phyloP scores from a whole-genome alignment of 768 basidiomycete genomes.

The Tylopilus subfusipes region DNA sequence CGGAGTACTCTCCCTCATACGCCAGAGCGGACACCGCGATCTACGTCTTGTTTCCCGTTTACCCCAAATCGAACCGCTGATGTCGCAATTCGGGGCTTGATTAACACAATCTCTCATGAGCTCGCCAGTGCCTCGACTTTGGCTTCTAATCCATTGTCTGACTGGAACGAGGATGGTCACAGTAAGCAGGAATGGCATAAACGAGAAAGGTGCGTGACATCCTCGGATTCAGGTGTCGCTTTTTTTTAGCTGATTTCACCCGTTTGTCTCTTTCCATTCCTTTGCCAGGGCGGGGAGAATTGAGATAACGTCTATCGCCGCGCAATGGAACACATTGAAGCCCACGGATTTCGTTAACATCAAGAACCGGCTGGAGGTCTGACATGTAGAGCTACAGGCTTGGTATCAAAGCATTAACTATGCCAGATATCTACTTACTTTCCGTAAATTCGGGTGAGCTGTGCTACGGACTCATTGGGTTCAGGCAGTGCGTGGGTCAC shows the following conservation, averaged over 20 bases:
- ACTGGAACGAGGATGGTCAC: constrained; percentile 52
- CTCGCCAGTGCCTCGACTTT: constrained; percentile 30
- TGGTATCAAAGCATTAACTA: constrained; percentile 16
- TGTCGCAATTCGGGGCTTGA: constrained; percentile 47
- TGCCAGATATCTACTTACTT: constrained; percentile 17
- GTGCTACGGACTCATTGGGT: neutral
- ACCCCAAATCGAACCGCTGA: constrained; percentile 59
- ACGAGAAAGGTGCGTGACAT: constrained; percentile 43
- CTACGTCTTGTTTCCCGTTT: constrained; percentile 54
- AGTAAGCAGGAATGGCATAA: constrained; percentile 55
- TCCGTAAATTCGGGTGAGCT: constrained; percentile 9
- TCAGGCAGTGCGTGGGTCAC: constrained; percentile 2
- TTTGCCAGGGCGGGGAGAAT: constrained; percentile 47
- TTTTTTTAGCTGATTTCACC: constrained; percentile 9
- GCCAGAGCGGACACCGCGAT: constrained; percentile 50
- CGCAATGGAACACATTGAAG: constrained; percentile 47
- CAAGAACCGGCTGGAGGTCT: constrained; percentile 55
- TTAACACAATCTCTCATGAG: constrained; percentile 47
- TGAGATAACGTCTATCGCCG: constrained; percentile 50
- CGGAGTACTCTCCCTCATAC: constrained; percentile 51
- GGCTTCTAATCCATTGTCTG: constrained; percentile 36
- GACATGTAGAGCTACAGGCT: constrained; percentile 15
- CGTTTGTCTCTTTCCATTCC: neutral
- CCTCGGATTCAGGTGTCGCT: constrained; percentile 23
- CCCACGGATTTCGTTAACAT: constrained; percentile 51